These are phyloP conservation scores for Amphibolis antarctica DNA, from an alignment of 106 monocot species.

Conservation along the genomic window DNA sequence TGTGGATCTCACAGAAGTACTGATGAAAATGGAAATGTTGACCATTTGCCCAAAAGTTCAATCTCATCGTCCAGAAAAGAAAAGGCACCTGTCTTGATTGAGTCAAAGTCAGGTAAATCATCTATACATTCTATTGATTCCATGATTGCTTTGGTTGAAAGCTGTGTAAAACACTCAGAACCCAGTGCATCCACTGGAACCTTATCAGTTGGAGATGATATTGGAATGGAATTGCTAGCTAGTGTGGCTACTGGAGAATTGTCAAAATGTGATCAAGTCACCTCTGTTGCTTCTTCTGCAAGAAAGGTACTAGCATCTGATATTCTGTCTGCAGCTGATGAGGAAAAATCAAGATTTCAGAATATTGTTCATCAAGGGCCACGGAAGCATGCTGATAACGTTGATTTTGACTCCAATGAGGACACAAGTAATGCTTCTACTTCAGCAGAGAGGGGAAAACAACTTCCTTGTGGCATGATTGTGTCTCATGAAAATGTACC, in stretches of 20 bases:
- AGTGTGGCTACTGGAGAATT: conserved; percentile 22
- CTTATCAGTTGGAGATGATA: conserved; percentile 14
- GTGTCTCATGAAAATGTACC: too few relatives aligned
- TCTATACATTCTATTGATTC: conserved; percentile 10
- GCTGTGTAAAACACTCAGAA: conserved; percentile 15
- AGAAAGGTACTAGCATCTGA: conserved; percentile 6
- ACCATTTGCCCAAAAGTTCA: conserved; percentile 10
- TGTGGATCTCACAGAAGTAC: conserved; percentile 12
- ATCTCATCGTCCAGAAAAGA: neutral
- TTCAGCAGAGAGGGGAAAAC: too few relatives aligned
- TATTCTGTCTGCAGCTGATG: neutral
- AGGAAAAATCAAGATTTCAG: conserved; percentile 11
- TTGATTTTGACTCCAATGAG: too few relatives aligned
- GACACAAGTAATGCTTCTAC: too few relatives aligned
- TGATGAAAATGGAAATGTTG: conserved; percentile 20
- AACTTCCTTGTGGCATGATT: too few relatives aligned
- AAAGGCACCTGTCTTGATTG: conserved; percentile 17
- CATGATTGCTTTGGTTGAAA: conserved; percentile 19
- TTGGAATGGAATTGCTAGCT: conserved; percentile 21
- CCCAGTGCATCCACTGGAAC: neutral
- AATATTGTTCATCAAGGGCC: too few relatives aligned
- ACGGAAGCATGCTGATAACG: too few relatives aligned
- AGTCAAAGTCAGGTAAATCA: conserved; percentile 7
- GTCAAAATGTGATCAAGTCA: conserved; percentile 7
- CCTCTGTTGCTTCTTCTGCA: conserved; percentile 3